These are phyloP conservation scores for Penicillium corylophilum DNA, from an alignment of 2,329 filamentous ascomycete genomes.

Conservation along the genomic window DNA sequence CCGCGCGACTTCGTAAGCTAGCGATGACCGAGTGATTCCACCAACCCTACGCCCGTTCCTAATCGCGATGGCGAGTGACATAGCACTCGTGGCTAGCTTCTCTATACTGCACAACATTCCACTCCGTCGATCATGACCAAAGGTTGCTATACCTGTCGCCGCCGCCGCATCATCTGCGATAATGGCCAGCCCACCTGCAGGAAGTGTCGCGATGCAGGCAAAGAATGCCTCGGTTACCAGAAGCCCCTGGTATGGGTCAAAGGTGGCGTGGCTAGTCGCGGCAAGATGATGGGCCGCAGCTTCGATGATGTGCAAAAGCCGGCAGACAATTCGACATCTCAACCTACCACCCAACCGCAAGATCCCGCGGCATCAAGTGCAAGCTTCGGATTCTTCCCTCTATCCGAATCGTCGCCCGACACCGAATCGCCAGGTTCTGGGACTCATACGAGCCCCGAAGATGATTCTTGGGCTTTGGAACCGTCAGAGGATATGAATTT, in stretches of 20 bases:
- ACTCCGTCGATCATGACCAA: constrained; percentile 35
- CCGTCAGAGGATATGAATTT: constrained; percentile 1
- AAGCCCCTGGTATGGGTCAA: constrained; percentile 46
- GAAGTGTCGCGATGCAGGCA: constrained; percentile 44
- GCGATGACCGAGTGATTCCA: constrained; percentile 15
- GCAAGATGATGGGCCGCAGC: constrained; percentile 54
- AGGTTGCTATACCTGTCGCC: constrained; percentile 47
- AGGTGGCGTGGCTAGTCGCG: constrained; percentile 45
- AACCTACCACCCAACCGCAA: not conserved
- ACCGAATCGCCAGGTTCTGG: constrained; percentile 18
- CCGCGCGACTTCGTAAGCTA: not conserved
- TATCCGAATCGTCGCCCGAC: constrained; percentile 14
- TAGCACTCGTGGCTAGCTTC: constrained; percentile 16
- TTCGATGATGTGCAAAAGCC: constrained; percentile 42
- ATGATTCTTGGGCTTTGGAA: constrained; percentile 15
- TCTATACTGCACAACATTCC: constrained; percentile 11
- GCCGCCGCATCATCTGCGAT: constrained; percentile 46
- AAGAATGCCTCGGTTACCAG: constrained; percentile 45
- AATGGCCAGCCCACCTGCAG: constrained; percentile 43
- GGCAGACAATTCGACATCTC: constrained; percentile 1
- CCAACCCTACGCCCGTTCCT: constrained; percentile 7
- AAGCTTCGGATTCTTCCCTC: constrained; percentile 10
- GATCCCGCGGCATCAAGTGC: not conserved
- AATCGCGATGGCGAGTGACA: constrained; percentile 25
- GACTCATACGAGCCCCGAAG: constrained; percentile 16